Evolutionary conservation across 176 grass and related monocot genomes (phyloP).

Genomic region (Juncus effusus): DNA sequence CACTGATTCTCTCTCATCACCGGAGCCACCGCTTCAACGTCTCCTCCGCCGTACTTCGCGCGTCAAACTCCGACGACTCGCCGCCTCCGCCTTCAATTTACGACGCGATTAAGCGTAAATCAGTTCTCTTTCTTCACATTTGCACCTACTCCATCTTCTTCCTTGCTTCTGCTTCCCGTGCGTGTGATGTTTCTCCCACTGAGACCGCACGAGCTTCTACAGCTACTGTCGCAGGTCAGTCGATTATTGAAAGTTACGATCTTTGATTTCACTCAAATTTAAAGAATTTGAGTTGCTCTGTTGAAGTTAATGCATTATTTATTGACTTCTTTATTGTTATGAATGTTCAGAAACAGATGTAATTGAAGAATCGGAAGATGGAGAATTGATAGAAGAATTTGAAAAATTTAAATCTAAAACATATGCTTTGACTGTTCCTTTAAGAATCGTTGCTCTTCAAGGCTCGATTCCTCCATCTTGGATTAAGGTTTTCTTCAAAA

Average conservation of each 20-base stretch:
- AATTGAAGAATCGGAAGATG: slow-evolving; percentile 39
- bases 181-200: slow-evolving; percentile 10
- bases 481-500: slow-evolving; percentile 57
- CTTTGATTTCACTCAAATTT: no score
- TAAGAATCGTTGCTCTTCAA: slow-evolving; percentile 68
- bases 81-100: slow-evolving; percentile 9
- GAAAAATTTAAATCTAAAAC: slow-evolving; percentile 76
- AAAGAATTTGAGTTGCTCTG: neutral
- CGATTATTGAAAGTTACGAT: neutral
- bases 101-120: slow-evolving; percentile 18
- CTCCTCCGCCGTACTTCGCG: slow-evolving; percentile 8
- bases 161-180: slow-evolving; percentile 27
- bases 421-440: slow-evolving; percentile 70
- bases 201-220: slow-evolving; percentile 15
- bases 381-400: slow-evolving; percentile 60
- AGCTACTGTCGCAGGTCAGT: slow-evolving; percentile 11
- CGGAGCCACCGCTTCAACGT: neutral
- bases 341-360: slow-evolving; percentile 16
- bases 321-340: slow-evolving; percentile 11
- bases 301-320: neutral
- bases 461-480: slow-evolving; percentile 81
- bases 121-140: slow-evolving; percentile 45
- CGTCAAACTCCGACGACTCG: neutral
- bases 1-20: neutral
- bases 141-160: slow-evolving; percentile 40